These are phyloP conservation scores for Synura sp. DNA, from an alignment of 352 stramenopile genomes.

Conservation along the genomic window DNA sequence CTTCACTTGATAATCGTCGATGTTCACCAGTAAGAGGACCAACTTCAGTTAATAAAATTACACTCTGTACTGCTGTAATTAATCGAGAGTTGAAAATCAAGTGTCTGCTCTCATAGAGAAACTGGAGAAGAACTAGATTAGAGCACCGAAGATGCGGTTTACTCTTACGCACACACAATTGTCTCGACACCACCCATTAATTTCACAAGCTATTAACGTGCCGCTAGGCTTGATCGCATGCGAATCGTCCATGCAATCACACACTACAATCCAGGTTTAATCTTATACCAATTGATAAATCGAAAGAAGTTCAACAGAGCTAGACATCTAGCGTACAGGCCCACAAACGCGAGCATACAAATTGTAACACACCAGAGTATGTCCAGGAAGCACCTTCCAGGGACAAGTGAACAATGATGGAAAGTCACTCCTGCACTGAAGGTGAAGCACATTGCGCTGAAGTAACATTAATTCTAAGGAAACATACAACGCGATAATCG, in stretches of 20 bases:
- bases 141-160: too few species aligned
- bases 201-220: too few species aligned
- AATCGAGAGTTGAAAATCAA: too few species aligned
- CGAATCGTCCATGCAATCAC: slow-evolving; percentile 18
- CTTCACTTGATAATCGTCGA: too few species aligned
- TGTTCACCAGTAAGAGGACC: too few species aligned
- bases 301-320: slow-evolving; percentile 28
- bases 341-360: not conserved
- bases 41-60: too few species aligned
- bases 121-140: too few species aligned
- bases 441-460: slow-evolving; percentile 38
- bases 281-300: slow-evolving; percentile 11
- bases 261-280: slow-evolving; percentile 13
- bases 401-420: slow-evolving; percentile 25
- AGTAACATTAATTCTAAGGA: slow-evolving; percentile 23
- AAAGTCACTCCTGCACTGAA: slow-evolving; percentile 31
- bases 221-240: not conserved
- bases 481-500: not conserved
- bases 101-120: too few species aligned
- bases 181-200: too few species aligned
- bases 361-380: slow-evolving; percentile 36
- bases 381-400: slow-evolving; percentile 33
- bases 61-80: too few species aligned
- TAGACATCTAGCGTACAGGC: slow-evolving; percentile 22
- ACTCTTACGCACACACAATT: too few species aligned